Conservation (phyloP, 306 rosid genomes). For the Corylus americana region DNA sequence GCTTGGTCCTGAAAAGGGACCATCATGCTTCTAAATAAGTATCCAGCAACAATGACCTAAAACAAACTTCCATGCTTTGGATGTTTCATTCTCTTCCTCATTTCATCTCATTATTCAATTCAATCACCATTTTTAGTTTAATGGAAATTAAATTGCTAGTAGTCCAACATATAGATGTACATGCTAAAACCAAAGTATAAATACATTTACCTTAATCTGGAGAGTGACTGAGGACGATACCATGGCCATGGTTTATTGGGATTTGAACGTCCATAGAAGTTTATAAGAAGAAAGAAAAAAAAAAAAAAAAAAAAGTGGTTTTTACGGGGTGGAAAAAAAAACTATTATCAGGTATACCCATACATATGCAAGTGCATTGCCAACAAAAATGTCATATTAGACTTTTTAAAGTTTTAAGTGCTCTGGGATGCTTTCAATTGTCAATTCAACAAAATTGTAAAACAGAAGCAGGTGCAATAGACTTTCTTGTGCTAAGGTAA, state of each 20-base stretch:
- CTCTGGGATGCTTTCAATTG: not conserved
- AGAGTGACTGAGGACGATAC: slow-evolving; percentile 13
- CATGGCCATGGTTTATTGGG: slow-evolving; percentile 2
- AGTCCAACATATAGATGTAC: slow-evolving; percentile 9
- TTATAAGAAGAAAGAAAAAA: not conserved
- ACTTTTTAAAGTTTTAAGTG: not conserved
- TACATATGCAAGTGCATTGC: not conserved
- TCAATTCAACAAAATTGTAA: not conserved
- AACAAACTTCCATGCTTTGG: not conserved
- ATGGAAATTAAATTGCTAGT: not conserved
- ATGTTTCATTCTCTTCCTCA: not conserved
- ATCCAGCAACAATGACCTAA: not conserved
- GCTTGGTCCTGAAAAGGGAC: not conserved
- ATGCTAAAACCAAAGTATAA: not conserved
- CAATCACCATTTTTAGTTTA: not conserved
- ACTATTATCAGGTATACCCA: not conserved
- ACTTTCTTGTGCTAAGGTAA: not conserved
- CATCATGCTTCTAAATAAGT: not conserved
- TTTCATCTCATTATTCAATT: not conserved
- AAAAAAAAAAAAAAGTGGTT: not conserved
- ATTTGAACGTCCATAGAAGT: not conserved
- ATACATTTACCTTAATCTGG: slow-evolving; percentile 18
- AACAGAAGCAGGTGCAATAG: not conserved
- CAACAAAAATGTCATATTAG: not conserved
- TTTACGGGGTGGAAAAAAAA: not conserved